Conservation (phyloP, 1,284 basidiomycete species). For the Neonothopanus nambi region DNA sequence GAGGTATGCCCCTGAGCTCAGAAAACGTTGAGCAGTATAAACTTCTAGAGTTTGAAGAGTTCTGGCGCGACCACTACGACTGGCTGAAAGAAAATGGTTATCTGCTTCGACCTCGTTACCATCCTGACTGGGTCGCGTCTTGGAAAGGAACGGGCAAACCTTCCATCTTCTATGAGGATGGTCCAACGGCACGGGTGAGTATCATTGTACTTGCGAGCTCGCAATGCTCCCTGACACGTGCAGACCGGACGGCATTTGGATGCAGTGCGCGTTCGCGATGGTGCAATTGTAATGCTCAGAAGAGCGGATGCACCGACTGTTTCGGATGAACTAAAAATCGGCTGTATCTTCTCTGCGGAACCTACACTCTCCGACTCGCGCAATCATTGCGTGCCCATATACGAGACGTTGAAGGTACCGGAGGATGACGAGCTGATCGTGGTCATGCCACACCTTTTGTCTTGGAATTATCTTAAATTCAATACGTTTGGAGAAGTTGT, state of each 20-base stretch:
- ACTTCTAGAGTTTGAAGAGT: slow-evolving; percentile 15
- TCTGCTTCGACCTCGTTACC: slow-evolving; percentile 34
- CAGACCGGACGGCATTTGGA: slow-evolving; percentile 24
- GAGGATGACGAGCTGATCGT: slow-evolving; percentile 25
- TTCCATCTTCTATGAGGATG: slow-evolving; percentile 22
- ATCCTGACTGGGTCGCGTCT: slow-evolving; percentile 36
- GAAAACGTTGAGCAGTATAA: too few species aligned
- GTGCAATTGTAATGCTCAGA: slow-evolving; percentile 31
- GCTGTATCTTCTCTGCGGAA: slow-evolving; percentile 21
- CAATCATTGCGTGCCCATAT: slow-evolving; percentile 38
- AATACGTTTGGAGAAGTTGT: slow-evolving; percentile 33
- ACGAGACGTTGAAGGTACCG: slow-evolving; percentile 30
- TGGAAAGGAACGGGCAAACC: slow-evolving; percentile 25
- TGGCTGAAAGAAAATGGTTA: slow-evolving; percentile 35
- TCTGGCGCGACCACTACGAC: slow-evolving; percentile 29
- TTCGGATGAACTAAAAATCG: slow-evolving; percentile 21
- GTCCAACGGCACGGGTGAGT: slow-evolving; percentile 1
- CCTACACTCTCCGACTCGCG: slow-evolving; percentile 18
- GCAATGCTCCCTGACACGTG: background rate
- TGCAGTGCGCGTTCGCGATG: slow-evolving; percentile 31
- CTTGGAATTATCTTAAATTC: slow-evolving; percentile 18
- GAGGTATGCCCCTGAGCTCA: too few species aligned
- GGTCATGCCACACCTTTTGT: slow-evolving; percentile 31
- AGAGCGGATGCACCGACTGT: slow-evolving; percentile 17
- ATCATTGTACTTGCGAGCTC: background rate